Conservation (phyloP, 192 early-diverging fungal species). For the Rhizophlyctis rosea region DNA sequence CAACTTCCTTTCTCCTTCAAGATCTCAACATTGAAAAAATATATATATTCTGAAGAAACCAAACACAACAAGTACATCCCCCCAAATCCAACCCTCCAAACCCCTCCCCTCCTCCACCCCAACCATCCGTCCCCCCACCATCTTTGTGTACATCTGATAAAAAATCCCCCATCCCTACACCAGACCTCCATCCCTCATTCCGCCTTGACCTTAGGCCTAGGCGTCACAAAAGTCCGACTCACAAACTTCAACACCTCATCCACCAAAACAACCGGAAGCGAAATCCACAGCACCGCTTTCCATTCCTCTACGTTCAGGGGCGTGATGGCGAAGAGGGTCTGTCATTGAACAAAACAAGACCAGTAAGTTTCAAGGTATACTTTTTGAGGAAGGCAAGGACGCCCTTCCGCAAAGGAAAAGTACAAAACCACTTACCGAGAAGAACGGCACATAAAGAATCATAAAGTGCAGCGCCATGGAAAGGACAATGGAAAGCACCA, state of each 20-base stretch:
- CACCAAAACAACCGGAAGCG: conserved; percentile 84
- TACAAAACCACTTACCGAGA: conserved; percentile 49
- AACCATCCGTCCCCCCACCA: no score
- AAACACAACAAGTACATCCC: no score
- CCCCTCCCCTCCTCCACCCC: no score
- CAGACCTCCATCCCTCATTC: conserved; percentile 3
- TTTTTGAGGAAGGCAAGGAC: neutral
- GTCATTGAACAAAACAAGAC: no score
- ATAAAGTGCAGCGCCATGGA: conserved; percentile 93
- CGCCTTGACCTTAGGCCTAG: conserved; percentile 5
- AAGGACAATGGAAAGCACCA: conserved; percentile 77
- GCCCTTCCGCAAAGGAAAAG: conserved; percentile 6
- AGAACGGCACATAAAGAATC: conserved; percentile 97
- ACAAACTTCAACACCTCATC: conserved; percentile 90
- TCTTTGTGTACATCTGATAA: no score
- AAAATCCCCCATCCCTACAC: no score
- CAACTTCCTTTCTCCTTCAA: no score
- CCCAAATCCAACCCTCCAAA: no score
- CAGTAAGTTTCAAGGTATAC: neutral
- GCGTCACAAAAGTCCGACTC: conserved; percentile 6
- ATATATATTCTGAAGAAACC: no score
- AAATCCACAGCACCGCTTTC: conserved; percentile 85
- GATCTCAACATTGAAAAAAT: no score
- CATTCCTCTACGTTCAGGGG: conserved; percentile 86
- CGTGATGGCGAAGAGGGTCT: conserved; percentile 81